Evolutionary conservation across 768 basidiomycete genomes (phyloP), one percentile per base, ranked within the genome.

Genomic region (Saitozyma podzolica): DNA sequence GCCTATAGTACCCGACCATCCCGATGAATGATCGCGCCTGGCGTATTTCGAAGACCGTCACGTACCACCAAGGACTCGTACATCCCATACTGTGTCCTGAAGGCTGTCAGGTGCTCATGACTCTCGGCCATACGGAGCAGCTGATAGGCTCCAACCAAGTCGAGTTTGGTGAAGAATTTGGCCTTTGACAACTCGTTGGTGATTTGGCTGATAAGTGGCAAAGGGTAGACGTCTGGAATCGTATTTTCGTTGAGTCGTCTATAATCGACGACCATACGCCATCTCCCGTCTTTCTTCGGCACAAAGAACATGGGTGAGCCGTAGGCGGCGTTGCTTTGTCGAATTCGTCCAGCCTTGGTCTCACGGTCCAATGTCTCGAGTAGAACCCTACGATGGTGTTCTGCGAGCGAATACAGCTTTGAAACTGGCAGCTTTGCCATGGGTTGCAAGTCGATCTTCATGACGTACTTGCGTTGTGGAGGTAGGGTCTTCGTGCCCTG

Each of bases 101-200:
- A 82, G 0, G 78, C 80, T 58, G 82, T 83, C n/a, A 82, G 83
- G 79, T 77, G 80, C 67, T 83, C 77, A 60, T 83, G 77, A 1
- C 82, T 82, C 16, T 78, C 73, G n/a, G n/a, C n/a, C n/a, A n/a
- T n/a, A n/a, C n/a, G n/a, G n/a, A n/a, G n/a, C n/a, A n/a, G n/a
- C n/a, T n/a, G n/a, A n/a, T n/a, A n/a, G n/a, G n/a, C n/a, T n/a
- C n/a, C n/a, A n/a, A n/a, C n/a, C n/a, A n/a, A 77, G 58, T 84
- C 75, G 37, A 75, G 37, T 49, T 77, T 76, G 48, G 61, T 70
- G 56, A 62, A 75, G 51, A 47, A 29, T 19, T 54, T 64, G 20
- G 70, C 68, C 9, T 55, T 17, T 6, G 19, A 14, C 3, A 61
- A 58, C 20, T 55, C 60, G 50, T 69, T 62, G 17, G 60, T 62